Conservation (phyloP, 2,329 filamentous ascomycete genomes). For the Hypoxylon sp. region DNA sequence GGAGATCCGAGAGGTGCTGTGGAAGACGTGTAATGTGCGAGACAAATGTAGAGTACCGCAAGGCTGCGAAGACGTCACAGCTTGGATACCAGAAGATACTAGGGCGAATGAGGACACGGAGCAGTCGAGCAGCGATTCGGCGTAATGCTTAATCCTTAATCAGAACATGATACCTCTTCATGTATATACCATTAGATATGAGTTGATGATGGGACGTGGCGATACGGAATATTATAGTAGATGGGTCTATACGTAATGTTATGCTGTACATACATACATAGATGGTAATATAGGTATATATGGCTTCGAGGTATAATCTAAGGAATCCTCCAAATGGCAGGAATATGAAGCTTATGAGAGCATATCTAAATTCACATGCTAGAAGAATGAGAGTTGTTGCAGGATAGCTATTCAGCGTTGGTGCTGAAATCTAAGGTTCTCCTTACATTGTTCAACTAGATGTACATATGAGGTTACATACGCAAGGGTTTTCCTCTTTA, state of each 20-base stretch:
- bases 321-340: neutral
- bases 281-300: neutral
- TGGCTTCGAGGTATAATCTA: constrained; percentile 5
- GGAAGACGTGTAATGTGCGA: constrained; percentile 77
- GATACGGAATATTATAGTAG: constrained; percentile 4
- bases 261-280: constrained; percentile 18
- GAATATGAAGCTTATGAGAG: neutral
- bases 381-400: neutral
- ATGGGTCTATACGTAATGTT: constrained; percentile 7
- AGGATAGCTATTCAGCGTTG: neutral
- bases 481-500: no score
- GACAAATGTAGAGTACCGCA: constrained; percentile 73
- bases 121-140: constrained; percentile 55
- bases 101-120: constrained; percentile 45
- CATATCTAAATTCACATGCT: neutral
- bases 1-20: constrained; percentile 85
- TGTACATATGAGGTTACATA: no score
- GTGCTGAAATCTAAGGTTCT: neutral
- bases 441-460: neutral
- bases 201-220: constrained; percentile 7
- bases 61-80: constrained; percentile 70
- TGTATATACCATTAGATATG: constrained; percentile 14
- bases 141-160: constrained; percentile 39
- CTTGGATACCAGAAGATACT: constrained; percentile 56
- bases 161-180: constrained; percentile 37